These are phyloP conservation scores for Saccharomyces jurei DNA, from an alignment of 805 yeast species.

Conservation along the genomic window DNA sequence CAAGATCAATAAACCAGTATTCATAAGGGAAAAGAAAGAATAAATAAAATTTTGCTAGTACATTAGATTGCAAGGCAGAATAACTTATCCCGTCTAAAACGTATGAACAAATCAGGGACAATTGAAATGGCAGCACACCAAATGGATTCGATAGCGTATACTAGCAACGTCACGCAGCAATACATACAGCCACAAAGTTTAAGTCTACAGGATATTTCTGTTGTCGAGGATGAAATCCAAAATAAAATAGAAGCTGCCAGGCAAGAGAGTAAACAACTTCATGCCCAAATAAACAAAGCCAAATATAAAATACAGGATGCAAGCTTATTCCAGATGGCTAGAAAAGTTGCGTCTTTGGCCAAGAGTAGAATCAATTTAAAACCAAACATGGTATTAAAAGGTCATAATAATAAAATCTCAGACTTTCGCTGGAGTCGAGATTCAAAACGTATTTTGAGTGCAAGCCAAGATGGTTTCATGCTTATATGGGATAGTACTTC, in stretches of 20 bases:
- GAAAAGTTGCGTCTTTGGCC: conserved; percentile 15
- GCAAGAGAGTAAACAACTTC: conserved; percentile 40
- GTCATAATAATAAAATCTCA: conserved; percentile 66
- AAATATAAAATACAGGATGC: conserved; percentile 40
- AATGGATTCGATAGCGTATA: background rate
- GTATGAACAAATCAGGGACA: background rate
- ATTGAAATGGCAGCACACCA: background rate
- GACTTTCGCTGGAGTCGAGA: conserved; percentile 62
- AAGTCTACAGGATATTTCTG: conserved; percentile 3
- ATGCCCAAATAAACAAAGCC: conserved; percentile 40
- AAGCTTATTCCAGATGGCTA: conserved; percentile 35
- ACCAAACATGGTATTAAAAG: conserved; percentile 34
- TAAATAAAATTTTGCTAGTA: background rate
- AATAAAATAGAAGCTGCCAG: conserved; percentile 33
- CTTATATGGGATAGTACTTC: conserved; percentile 75
- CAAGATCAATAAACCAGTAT: background rate
- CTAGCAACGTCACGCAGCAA: background rate
- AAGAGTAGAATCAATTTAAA: conserved; percentile 26
- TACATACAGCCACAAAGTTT: conserved; percentile 3
- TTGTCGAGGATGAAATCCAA: conserved; percentile 21
- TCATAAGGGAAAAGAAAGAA: background rate
- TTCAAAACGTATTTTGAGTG: conserved; percentile 53
- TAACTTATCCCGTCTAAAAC: background rate
- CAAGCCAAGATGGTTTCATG: conserved; percentile 81
- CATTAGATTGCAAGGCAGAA: background rate